Evolutionary conservation across 768 basidiomycete species (phyloP), one percentile per base, ranked within the genome.

Genomic region (Podaxis sp.): DNA sequence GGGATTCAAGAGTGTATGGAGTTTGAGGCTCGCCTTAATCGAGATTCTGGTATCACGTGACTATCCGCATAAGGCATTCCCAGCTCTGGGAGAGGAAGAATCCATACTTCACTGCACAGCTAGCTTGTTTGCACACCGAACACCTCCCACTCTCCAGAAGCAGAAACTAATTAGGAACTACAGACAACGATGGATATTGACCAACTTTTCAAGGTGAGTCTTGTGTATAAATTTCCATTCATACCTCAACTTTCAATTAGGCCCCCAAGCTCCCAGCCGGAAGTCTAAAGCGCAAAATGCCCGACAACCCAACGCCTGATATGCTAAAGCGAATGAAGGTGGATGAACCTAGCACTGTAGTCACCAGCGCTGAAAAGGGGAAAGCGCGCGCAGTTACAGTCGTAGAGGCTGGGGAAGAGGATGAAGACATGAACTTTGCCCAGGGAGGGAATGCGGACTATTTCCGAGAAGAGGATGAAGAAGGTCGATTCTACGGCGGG

Each of bases 401-500:
- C 13, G 85, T 87, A 70, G 91, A 93, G 53, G 82, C 76, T 35
- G 82, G 81, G 21, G 84, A 85, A 37, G 81, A 82, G 38, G 77
- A 76, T 16, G 66, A 68, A 28, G 75, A 72, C 50, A 74, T 68
- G 1, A 77, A 80, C 62, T 93, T 92, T 72, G 89, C 90, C 0
- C 93, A 92, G 10, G 91, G 91, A 9, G 88, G 87, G 23, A 94
- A 96, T 64, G 90, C 91, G 0, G 93, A 95, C 69, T 95, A 95
- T 71, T 94, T 91, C 67, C 82, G 71, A 3, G 95, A 96, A 66
- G 94, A 95, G 72, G 94, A 95, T 68, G 91, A 90, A 23, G 93
- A 95, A 66, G 94, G 93, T 0, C 81, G 94, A 10, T 95, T 96
- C 74, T 96, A 88, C 68, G 97, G 97, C 40, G 94, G 95, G 1